These are phyloP conservation scores for Herpetospermum pedunculosum DNA, from an alignment of 306 rosid genomes.

Conservation along the genomic window DNA sequence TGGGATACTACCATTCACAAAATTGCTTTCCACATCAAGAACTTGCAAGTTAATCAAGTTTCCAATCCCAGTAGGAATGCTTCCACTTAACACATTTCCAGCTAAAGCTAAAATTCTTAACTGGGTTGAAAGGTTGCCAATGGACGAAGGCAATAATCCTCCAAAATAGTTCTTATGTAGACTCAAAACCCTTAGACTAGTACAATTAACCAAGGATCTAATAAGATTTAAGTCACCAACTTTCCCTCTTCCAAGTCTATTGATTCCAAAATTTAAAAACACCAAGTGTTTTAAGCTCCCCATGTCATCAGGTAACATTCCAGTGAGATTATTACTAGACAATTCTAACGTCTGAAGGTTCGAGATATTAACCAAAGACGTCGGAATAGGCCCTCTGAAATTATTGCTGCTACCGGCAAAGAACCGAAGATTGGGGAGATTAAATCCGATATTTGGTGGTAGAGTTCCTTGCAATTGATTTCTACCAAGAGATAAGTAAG, in stretches of 20 bases:
- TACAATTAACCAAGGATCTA: constrained; percentile 19
- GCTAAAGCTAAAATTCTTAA: background rate
- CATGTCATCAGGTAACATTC: constrained; percentile 20
- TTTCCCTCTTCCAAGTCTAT: constrained; percentile 20
- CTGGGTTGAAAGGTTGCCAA: constrained; percentile 19
- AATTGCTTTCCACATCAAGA: background rate
- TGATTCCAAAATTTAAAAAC: constrained; percentile 2
- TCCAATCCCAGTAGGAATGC: background rate
- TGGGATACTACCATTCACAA: background rate
- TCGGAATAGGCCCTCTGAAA: constrained; percentile 27
- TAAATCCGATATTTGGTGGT: constrained; percentile 28
- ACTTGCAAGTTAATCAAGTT: background rate
- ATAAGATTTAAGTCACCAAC: constrained; percentile 14
- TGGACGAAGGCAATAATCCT: constrained; percentile 3
- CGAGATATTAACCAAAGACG: constrained; percentile 29
- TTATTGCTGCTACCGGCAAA: background rate
- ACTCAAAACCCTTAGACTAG: background rate
- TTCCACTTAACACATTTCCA: background rate
- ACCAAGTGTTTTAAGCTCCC: constrained; percentile 20
- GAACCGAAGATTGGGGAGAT: constrained; percentile 3
- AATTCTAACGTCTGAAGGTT: constrained; percentile 22
- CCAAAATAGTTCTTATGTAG: background rate
- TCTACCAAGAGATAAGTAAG: constrained; percentile 8
- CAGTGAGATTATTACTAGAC: constrained; percentile 20
- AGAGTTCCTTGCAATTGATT: constrained; percentile 31